Percentiles rank a stretch among this genome's conserved stretches.
phyloP scores from a whole-genome alignment of 179 eudicot species.

The Nepenthes alata region DNA sequence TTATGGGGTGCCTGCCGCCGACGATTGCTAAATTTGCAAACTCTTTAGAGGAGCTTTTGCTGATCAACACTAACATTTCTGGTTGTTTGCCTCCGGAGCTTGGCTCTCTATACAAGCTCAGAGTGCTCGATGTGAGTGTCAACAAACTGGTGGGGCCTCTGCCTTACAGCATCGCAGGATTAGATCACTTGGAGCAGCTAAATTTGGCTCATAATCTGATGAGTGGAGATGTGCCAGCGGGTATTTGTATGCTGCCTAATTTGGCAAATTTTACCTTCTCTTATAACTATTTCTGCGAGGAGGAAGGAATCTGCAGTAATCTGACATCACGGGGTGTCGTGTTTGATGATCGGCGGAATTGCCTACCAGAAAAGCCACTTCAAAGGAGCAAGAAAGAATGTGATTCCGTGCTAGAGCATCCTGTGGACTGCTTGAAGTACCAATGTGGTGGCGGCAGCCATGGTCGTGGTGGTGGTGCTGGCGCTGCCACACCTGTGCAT shows the following conservation, averaged over 20 bases:
- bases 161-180: constrained; percentile 24
- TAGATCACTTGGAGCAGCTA: constrained; percentile 23
- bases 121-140: constrained; percentile 24
- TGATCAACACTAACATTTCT: constrained; percentile 19
- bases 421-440: constrained; percentile 33
- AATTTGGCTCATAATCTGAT: constrained; percentile 23
- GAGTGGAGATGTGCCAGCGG: constrained; percentile 23
- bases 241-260: constrained; percentile 44
- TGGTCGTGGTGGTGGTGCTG: too few species aligned
- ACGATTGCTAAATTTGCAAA: constrained; percentile 22
- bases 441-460: constrained; percentile 8
- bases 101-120: constrained; percentile 21
- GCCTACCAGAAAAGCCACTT: constrained; percentile 39
- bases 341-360: constrained; percentile 46
- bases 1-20: constrained; percentile 30
- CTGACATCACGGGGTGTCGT: constrained; percentile 30
- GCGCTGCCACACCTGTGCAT: not conserved
- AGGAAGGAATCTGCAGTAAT: constrained; percentile 35
- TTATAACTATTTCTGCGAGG: constrained; percentile 52
- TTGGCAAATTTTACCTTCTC: constrained; percentile 40
- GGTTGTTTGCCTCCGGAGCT: constrained; percentile 33
- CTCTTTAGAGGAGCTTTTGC: constrained; percentile 19
- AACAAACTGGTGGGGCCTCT: constrained; percentile 24
- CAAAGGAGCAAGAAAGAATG: constrained; percentile 58
- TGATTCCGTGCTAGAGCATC: constrained; percentile 31